phyloP scores from a whole-genome alignment of 352 stramenopile species.

The Phytophthora meadii region DNA sequence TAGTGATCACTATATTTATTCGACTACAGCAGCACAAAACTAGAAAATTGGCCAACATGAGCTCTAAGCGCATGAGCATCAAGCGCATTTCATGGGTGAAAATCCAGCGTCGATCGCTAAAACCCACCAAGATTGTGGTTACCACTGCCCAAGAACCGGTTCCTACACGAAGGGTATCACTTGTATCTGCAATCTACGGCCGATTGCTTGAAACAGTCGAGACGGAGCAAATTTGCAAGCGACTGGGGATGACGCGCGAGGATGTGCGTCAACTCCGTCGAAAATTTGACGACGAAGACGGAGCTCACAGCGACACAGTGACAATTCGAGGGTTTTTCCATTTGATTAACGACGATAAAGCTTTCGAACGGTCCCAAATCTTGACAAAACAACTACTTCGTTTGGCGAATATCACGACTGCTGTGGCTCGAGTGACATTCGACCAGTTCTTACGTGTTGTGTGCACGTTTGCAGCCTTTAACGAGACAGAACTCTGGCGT shows the following conservation, averaged over 20 bases:
- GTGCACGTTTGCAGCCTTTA: conserved; percentile 57
- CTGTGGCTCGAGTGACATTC: conserved; percentile 50
- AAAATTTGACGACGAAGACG: conserved; percentile 53
- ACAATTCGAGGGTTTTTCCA: conserved; percentile 60
- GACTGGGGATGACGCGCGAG: conserved; percentile 38
- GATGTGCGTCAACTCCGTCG: conserved; percentile 43
- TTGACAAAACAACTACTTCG: conserved; percentile 55
- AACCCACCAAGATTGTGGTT: conserved; percentile 30
- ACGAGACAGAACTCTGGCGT: conserved; percentile 52
- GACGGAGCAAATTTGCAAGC: conserved; percentile 40
- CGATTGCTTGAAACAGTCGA: conserved; percentile 34
- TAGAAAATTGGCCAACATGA: conserved; percentile 13
- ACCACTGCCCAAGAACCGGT: too few species aligned
- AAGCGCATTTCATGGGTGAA: conserved; percentile 27
- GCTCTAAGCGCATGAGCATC: conserved; percentile 13
- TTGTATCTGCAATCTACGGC: conserved; percentile 22
- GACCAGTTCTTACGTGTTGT: conserved; percentile 61
- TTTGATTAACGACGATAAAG: conserved; percentile 51
- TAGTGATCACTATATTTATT: conserved; percentile 16
- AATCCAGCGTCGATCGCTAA: conserved; percentile 23
- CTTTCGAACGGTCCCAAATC: conserved; percentile 45
- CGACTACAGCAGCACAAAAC: background rate
- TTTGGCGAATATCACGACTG: conserved; percentile 30
- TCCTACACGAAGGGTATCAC: conserved; percentile 1
- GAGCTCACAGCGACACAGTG: conserved; percentile 38